phyloP scores from a whole-genome alignment of 1,284 basidiomycete species.

The Malassezia furfur region DNA sequence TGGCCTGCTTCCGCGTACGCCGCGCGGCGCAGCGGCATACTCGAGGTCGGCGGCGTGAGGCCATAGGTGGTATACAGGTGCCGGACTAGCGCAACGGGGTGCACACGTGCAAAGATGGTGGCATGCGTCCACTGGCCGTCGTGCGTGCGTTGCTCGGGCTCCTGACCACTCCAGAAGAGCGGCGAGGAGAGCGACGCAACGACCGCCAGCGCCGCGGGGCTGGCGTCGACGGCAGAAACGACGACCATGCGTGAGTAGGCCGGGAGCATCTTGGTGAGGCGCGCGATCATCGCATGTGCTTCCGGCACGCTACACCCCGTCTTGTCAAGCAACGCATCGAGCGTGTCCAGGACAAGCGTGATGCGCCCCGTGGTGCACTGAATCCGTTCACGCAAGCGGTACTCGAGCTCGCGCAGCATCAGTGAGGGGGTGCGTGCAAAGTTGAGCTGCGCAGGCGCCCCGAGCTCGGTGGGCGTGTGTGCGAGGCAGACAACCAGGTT shows the following conservation, averaged over 20 bases:
- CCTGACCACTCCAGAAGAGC: conserved; percentile 19
- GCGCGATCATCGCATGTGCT: conserved; percentile 15
- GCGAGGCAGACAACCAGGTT: conserved; percentile 14
- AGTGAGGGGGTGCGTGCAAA: not conserved
- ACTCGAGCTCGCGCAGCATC: not conserved
- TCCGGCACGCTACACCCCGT: conserved; percentile 1
- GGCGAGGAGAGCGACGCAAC: conserved; percentile 23
- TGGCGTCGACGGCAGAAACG: conserved; percentile 20
- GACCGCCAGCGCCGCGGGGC: conserved; percentile 13
- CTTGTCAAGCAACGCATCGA: conserved; percentile 21
- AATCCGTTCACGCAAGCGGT: not conserved
- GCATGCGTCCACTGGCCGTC: conserved; percentile 1
- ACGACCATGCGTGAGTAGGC: conserved; percentile 24
- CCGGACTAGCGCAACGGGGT: conserved; percentile 22
- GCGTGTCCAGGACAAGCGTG: conserved; percentile 24
- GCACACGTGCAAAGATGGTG: conserved; percentile 14
- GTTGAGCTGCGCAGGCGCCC: not conserved
- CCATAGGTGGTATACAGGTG: conserved; percentile 28
- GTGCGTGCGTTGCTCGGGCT: not conserved
- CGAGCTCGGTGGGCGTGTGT: conserved; percentile 12
- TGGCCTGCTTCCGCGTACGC: conserved; percentile 14
- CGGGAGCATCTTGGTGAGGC: conserved; percentile 9
- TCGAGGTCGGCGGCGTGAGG: conserved; percentile 25
- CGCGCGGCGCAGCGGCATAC: conserved; percentile 8
- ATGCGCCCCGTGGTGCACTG: not conserved